Percentiles rank a stretch among this genome's conserved stretches.
Conservation (phyloP, 176 grass and related monocot genomes). For the Avena insularis region DNA sequence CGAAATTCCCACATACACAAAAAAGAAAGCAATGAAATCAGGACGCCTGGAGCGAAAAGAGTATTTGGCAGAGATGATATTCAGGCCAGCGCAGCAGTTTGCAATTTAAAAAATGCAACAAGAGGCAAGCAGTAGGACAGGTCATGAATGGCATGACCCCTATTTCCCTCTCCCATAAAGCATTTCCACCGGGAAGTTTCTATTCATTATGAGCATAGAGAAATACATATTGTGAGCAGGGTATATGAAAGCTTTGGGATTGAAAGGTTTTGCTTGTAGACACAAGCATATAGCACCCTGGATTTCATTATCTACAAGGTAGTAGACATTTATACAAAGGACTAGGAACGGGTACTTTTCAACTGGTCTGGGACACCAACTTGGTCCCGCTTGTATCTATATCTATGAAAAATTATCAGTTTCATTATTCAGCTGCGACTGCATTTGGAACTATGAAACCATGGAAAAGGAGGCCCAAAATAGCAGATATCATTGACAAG, state of each 20-base stretch:
- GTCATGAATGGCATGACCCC: neutral
- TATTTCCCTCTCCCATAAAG: neutral
- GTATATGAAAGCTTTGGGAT: neutral
- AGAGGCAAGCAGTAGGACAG: neutral
- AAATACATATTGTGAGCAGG: neutral
- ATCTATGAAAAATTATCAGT: neutral
- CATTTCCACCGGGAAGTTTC: neutral
- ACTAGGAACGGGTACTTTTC: neutral
- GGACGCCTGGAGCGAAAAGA: neutral
- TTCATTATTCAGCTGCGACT: neutral
- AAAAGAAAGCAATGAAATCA: neutral
- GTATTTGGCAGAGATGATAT: neutral
- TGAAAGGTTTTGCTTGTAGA: neutral
- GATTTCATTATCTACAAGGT: neutral
- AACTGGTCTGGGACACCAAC: constrained; percentile 2
- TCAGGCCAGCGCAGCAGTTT: neutral
- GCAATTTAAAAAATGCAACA: neutral
- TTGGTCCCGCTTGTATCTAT: neutral
- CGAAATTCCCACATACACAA: neutral
- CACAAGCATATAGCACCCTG: constrained; percentile 1
- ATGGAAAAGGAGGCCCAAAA: neutral
- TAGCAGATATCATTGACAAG: neutral
- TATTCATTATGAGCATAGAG: neutral
- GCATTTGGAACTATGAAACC: neutral
- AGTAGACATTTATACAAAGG: neutral